Conservation (phyloP, 257 asterid species). For the Solanum paucissectum region DNA sequence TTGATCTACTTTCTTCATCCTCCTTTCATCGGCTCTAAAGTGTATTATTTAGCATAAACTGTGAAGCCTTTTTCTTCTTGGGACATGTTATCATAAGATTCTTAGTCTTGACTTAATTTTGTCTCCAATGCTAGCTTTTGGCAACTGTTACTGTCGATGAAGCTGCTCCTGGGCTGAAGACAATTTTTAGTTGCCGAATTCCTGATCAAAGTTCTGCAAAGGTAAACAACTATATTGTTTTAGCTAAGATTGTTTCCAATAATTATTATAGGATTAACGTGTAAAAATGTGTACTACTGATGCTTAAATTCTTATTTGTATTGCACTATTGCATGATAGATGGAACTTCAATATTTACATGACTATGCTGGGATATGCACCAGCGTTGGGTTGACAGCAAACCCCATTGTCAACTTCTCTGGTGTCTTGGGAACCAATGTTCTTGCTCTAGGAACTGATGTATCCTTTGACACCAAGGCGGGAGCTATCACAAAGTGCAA, state of each 20-base stretch:
- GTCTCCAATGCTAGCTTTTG: background rate
- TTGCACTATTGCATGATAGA: background rate
- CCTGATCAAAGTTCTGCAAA: conserved; percentile 1
- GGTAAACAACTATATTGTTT: background rate
- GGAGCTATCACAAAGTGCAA: conserved; percentile 3
- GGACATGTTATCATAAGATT: background rate
- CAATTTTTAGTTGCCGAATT: background rate
- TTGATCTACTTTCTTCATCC: background rate
- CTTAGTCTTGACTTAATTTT: background rate
- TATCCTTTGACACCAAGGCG: background rate
- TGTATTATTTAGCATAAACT: background rate
- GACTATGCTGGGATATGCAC: conserved; percentile 1
- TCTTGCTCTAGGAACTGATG: background rate
- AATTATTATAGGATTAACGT: background rate
- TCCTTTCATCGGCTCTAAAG: background rate
- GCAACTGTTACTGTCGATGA: background rate
- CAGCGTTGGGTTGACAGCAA: background rate
- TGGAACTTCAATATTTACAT: background rate
- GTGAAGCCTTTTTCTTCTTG: background rate
- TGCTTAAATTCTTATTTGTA: background rate
- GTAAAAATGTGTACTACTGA: background rate
- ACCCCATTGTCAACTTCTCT: background rate
- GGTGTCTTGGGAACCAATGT: background rate
- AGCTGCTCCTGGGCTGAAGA: background rate
- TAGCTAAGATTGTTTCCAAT: background rate